A percentile compares a stretch with the other conserved stretches of the same genome.
These are phyloP conservation scores for Polychaeton citri DNA, from an alignment of 2,329 filamentous ascomycete genomes.

Conservation along the genomic window DNA sequence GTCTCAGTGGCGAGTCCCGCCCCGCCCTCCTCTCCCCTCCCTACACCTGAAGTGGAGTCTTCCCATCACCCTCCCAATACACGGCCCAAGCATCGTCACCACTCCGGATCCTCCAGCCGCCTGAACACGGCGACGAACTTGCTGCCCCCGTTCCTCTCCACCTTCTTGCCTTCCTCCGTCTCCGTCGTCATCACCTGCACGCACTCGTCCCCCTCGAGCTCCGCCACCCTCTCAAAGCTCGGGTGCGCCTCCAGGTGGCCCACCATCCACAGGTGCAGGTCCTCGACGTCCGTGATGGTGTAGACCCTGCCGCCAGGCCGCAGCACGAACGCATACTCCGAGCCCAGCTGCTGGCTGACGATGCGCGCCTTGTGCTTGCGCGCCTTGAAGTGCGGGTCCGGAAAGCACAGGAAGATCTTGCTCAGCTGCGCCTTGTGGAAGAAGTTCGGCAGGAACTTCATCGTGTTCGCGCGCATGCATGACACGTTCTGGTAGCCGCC, in stretches of 20 bases:
- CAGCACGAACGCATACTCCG: slow-evolving; percentile 85
- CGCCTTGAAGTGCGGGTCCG: slow-evolving; percentile 94
- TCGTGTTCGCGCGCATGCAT: slow-evolving; percentile 83
- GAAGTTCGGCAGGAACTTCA: slow-evolving; percentile 99
- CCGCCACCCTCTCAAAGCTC: slow-evolving; percentile 62
- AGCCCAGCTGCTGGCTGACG: slow-evolving; percentile 73
- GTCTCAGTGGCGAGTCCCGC: too few relatives aligned
- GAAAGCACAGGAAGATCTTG: slow-evolving; percentile 96
- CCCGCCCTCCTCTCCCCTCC: too few relatives aligned
- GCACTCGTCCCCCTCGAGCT: slow-evolving; percentile 55
- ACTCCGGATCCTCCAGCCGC: slow-evolving; percentile 65
- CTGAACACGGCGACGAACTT: slow-evolving; percentile 88
- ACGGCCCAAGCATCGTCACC: slow-evolving; percentile 37
- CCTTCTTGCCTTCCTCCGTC: slow-evolving; percentile 97
- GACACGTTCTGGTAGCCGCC: slow-evolving; percentile 69
- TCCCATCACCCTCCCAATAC: too few relatives aligned
- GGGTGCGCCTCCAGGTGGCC: slow-evolving; percentile 66
- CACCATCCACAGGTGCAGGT: slow-evolving; percentile 88
- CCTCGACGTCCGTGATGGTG: slow-evolving; percentile 94
- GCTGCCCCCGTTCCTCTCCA: slow-evolving; percentile 73
- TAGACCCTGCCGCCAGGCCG: slow-evolving; percentile 77
- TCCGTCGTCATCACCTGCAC: slow-evolving; percentile 63
- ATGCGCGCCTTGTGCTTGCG: slow-evolving; percentile 96
- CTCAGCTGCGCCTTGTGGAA: slow-evolving; percentile 68
- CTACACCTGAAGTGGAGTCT: too few relatives aligned